Evolutionary conservation across 345 rosid species (phyloP).

Genomic region (rapeseed (Brassica napus)): DNA sequence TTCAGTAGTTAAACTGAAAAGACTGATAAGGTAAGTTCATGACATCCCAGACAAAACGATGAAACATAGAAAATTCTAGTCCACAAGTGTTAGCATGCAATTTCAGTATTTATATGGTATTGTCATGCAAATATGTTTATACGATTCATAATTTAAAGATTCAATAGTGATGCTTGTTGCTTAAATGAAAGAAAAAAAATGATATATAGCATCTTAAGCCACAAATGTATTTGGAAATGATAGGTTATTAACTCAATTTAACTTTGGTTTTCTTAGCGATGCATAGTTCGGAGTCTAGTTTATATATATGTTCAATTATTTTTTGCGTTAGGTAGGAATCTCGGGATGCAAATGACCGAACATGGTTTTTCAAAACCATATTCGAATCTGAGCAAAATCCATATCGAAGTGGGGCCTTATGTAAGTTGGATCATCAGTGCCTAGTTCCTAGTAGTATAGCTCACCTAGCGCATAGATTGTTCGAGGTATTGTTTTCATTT

Average conservation of each 20-base stretch:
- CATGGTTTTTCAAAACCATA: conserved; percentile 23
- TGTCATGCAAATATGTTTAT: not conserved
- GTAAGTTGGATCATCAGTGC: not conserved
- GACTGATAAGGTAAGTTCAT: not conserved
- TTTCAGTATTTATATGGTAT: not conserved
- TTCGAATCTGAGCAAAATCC: not conserved
- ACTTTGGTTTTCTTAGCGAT: not conserved
- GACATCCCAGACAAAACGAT: not conserved
- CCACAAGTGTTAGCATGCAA: not conserved
- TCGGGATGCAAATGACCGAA: conserved; percentile 15
- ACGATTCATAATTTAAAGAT: not conserved
- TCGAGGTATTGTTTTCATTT: conserved; percentile 7
- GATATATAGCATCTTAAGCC: not conserved
- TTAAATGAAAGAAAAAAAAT: not conserved
- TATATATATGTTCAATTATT: not conserved
- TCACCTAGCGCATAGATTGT: conserved; percentile 18
- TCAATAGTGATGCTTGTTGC: not conserved
- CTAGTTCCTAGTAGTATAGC: conserved; percentile 8
- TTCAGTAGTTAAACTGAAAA: not conserved
- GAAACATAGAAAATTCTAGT: not conserved
- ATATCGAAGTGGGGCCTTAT: not conserved
- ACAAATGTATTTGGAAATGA: not conserved
- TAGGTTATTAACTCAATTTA: not conserved
- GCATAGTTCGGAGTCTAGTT: not conserved
- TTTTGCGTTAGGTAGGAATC: not conserved